phyloP scores from a whole-genome alignment of 2,329 filamentous ascomycete species.

The Venturia aucupariae region DNA sequence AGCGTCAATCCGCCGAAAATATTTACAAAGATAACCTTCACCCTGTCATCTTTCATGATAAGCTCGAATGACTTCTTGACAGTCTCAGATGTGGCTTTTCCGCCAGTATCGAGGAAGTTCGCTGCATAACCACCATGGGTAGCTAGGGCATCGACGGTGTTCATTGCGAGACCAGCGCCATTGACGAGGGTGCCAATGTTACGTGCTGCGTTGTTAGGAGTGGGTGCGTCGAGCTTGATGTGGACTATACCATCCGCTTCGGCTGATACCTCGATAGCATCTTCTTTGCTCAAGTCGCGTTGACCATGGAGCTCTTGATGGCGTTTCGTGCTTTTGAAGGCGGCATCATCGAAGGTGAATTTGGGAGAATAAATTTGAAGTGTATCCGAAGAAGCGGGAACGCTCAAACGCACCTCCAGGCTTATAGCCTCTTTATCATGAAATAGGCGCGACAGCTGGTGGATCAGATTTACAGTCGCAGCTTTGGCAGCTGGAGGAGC shows the following conservation, averaged over 20 bases:
- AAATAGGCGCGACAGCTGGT: constrained; percentile 50
- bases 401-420: constrained; percentile 39
- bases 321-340: constrained; percentile 52
- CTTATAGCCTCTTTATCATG: constrained; percentile 56
- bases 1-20: constrained; percentile 63
- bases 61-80: constrained; percentile 69
- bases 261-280: constrained; percentile 50
- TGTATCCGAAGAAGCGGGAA: constrained; percentile 27
- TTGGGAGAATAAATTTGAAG: constrained; percentile 46
- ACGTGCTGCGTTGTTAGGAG: neutral
- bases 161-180: constrained; percentile 83
- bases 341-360: constrained; percentile 63
- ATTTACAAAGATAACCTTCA: constrained; percentile 64
- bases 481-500: constrained; percentile 33
- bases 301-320: constrained; percentile 51
- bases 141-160: constrained; percentile 69
- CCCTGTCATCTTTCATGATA: constrained; percentile 60
- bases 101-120: constrained; percentile 85
- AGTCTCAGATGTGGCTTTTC: constrained; percentile 75
- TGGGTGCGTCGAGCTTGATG: constrained; percentile 43
- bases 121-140: constrained; percentile 54
- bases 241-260: constrained; percentile 71
- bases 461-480: constrained; percentile 42
- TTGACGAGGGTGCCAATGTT: constrained; percentile 80
- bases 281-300: constrained; percentile 43